Conservation (phyloP, 2,329 filamentous ascomycete genomes). For the Calonectria honghensis region DNA sequence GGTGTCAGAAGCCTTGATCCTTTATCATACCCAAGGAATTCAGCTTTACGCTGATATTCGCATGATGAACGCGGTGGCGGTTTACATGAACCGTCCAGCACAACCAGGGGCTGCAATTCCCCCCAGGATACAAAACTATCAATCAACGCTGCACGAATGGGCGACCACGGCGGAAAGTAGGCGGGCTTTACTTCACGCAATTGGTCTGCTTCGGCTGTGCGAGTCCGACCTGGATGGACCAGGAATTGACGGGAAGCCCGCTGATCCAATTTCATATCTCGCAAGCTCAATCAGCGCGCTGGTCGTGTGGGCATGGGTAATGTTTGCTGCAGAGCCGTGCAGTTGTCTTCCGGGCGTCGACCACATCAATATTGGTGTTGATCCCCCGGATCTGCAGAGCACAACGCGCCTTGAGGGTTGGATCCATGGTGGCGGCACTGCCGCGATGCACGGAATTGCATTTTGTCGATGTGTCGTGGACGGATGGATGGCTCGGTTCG, state of each 20-base stretch:
- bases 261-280: constrained; percentile 61
- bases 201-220: constrained; percentile 56
- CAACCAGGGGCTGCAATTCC: constrained; percentile 42
- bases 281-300: constrained; percentile 57
- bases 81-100: constrained; percentile 39
- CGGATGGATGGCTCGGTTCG: constrained; percentile 54
- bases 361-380: constrained; percentile 51
- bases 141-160: constrained; percentile 56
- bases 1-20: constrained; percentile 58
- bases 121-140: constrained; percentile 48
- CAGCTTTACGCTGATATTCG: constrained; percentile 61
- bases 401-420: constrained; percentile 54
- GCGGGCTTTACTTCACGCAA: constrained; percentile 59
- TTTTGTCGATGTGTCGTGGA: constrained; percentile 56
- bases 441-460: constrained; percentile 55
- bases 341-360: constrained; percentile 53
- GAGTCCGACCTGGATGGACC: constrained; percentile 49
- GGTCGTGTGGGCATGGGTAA: constrained; percentile 61
- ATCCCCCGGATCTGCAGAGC: constrained; percentile 51
- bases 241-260: constrained; percentile 37
- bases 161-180: constrained; percentile 55
- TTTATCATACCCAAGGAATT: constrained; percentile 61
- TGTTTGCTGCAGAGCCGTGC: constrained; percentile 53
- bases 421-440: constrained; percentile 51
- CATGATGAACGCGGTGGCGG: constrained; percentile 54